These are phyloP conservation scores for Porcisia deanei DNA, from an alignment of 208 protist species.

Conservation along the genomic window DNA sequence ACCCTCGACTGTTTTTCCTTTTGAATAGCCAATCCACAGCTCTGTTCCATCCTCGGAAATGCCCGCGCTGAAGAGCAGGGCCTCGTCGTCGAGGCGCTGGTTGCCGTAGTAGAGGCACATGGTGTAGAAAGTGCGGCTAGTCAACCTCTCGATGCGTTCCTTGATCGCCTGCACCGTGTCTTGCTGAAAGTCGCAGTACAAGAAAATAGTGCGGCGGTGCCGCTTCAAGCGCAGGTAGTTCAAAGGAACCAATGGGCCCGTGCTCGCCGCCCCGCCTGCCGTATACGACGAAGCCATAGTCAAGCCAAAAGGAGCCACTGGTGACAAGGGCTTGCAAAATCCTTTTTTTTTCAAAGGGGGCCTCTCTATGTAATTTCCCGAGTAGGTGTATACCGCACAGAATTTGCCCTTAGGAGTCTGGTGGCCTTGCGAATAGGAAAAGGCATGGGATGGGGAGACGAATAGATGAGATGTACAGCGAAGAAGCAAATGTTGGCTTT, in stretches of 20 bases:
- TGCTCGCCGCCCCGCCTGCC: slow-evolving; percentile 5
- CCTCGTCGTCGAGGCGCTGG: slow-evolving; percentile 76
- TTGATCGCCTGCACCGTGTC: slow-evolving; percentile 92
- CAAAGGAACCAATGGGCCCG: slow-evolving; percentile 32
- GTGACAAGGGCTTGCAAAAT: neutral
- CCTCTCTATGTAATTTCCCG: neutral
- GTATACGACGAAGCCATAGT: slow-evolving; percentile 27
- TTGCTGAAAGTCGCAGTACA: slow-evolving; percentile 90
- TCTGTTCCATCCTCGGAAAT: slow-evolving; percentile 82
- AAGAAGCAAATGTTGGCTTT: neutral
- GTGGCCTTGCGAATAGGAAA: neutral
- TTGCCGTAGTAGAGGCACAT: slow-evolving; percentile 75
- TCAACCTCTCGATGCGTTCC: slow-evolving; percentile 88
- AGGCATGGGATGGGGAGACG: neutral
- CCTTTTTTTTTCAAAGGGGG: neutral
- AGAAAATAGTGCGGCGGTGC: slow-evolving; percentile 81
- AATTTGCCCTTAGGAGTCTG: neutral
- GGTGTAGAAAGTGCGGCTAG: slow-evolving; percentile 75
- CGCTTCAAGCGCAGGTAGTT: slow-evolving; percentile 85
- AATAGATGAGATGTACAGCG: neutral
- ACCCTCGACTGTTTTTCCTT: slow-evolving; percentile 58
- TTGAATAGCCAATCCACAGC: slow-evolving; percentile 77
- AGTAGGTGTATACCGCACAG: neutral
- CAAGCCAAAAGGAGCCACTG: neutral
- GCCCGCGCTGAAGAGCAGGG: slow-evolving; percentile 81